phyloP scores from a whole-genome alignment of 2,329 filamentous ascomycete species.

The Botrytis hyacinthi region DNA sequence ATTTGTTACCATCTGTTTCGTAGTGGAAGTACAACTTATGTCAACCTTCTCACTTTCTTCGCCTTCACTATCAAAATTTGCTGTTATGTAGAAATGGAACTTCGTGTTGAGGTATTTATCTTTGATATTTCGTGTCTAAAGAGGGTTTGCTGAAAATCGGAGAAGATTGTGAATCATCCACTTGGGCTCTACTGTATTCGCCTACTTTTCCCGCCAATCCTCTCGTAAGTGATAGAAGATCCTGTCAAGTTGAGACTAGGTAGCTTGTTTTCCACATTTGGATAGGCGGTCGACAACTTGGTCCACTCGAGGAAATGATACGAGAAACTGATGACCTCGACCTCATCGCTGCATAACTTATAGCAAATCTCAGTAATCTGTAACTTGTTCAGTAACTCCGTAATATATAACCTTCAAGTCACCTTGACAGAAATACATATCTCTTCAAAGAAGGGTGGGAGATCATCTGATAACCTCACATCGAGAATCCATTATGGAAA shows the following conservation, averaged over 20 bases:
- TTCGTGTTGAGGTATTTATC: background rate
- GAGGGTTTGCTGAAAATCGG: accelerated
- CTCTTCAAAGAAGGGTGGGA: accelerated
- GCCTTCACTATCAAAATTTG: too few species aligned
- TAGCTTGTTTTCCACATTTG: background rate
- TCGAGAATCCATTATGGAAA: accelerated
- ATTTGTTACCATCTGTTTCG: accelerated
- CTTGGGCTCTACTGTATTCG: background rate
- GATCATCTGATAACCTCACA: background rate
- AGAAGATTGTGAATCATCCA: accelerated
- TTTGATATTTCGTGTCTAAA: background rate
- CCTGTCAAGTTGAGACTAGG: background rate
- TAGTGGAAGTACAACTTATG: too few species aligned
- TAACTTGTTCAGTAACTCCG: accelerated
- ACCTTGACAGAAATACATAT: accelerated
- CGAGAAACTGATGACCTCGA: accelerated
- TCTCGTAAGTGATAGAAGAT: background rate
- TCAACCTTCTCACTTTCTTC: too few species aligned
- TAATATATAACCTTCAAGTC: accelerated
- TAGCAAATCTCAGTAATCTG: accelerated
- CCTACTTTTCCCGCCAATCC: background rate
- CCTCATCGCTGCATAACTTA: background rate
- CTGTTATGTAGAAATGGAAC: background rate
- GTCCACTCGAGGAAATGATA: background rate
- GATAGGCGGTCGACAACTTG: accelerated